Evolutionary conservation across 768 basidiomycete genomes (phyloP).

Genomic region (Suillus subaureus): DNA sequence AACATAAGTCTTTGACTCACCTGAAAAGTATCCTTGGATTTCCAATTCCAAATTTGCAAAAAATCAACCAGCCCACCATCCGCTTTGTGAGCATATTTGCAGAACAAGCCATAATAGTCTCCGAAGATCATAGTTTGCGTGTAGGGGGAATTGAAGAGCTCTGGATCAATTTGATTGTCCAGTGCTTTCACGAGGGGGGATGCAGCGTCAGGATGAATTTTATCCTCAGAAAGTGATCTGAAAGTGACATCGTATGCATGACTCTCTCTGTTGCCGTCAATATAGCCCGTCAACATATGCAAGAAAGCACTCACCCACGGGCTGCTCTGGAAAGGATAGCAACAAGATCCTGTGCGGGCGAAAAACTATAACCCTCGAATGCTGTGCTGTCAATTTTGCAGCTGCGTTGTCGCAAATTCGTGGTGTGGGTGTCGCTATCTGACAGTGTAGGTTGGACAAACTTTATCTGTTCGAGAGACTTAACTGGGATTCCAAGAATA

Average conservation of each 20-base stretch:
- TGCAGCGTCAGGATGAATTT: not conserved
- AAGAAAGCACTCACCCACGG: not conserved
- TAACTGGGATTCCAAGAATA: not conserved
- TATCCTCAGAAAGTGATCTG: not conserved
- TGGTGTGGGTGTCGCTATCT: not conserved
- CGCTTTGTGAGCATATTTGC: not conserved
- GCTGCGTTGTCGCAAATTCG: too few species aligned
- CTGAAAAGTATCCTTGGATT: not conserved
- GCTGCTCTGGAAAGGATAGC: not conserved
- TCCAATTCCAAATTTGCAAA: conserved; percentile 6
- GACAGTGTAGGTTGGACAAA: not conserved
- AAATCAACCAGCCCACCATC: not conserved
- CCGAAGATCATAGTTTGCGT: not conserved
- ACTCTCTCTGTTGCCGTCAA: not conserved
- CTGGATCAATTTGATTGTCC: not conserved
- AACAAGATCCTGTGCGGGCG: not conserved
- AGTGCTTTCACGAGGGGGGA: not conserved
- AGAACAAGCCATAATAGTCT: not conserved
- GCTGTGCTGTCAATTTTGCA: not conserved
- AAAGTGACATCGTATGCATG: not conserved
- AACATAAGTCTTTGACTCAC: not conserved
- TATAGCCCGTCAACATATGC: too few species aligned
- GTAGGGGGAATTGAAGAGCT: too few species aligned
- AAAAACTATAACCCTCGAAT: not conserved
- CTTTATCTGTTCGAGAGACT: not conserved